Percentiles rank a stretch among this genome's conserved stretches.
Evolutionary conservation across 1,284 basidiomycete genomes (phyloP).

Genomic region (Termitomyces sp.): DNA sequence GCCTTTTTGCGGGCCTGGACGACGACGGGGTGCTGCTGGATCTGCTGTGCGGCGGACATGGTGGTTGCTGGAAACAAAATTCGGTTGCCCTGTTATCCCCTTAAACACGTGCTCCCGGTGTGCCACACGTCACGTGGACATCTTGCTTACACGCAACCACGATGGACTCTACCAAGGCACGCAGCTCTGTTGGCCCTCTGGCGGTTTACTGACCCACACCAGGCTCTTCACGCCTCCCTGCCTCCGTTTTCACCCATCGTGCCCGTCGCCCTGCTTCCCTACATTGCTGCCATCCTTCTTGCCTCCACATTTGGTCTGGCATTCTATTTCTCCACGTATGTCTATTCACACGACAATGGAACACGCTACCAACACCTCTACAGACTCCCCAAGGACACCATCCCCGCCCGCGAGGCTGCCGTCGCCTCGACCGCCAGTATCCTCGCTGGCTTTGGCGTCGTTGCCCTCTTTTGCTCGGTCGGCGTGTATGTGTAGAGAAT

Average conservation of each 20-base stretch:
- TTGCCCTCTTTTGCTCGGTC: constrained; percentile 81
- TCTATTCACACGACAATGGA: constrained; percentile 16
- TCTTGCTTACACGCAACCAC: constrained; percentile 12
- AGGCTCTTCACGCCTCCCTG: constrained; percentile 36
- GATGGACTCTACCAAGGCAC: constrained; percentile 13
- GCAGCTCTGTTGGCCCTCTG: not conserved
- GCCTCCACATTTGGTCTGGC: constrained; percentile 70
- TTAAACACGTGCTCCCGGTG: constrained; percentile 37
- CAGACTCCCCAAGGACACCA: constrained; percentile 66
- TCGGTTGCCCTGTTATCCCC: constrained; percentile 28
- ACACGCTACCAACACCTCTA: constrained; percentile 9
- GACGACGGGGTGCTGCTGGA: constrained; percentile 83
- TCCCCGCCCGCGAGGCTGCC: constrained; percentile 65
- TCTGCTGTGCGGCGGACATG: constrained; percentile 72
- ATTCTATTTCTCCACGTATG: constrained; percentile 89
- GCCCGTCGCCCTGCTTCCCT: constrained; percentile 61
- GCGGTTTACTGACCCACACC: constrained; percentile 7
- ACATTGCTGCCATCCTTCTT: constrained; percentile 70
- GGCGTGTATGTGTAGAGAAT: constrained; percentile 76
- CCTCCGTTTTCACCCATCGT: constrained; percentile 68
- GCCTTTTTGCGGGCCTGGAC: constrained; percentile 76
- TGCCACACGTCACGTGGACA: constrained; percentile 14
- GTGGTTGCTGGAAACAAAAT: constrained; percentile 25
- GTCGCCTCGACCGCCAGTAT: constrained; percentile 71
- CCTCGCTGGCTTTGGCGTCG: constrained; percentile 80